Evolutionary conservation across 768 basidiomycete species (phyloP).

Genomic region (Lentinus tigrinus): DNA sequence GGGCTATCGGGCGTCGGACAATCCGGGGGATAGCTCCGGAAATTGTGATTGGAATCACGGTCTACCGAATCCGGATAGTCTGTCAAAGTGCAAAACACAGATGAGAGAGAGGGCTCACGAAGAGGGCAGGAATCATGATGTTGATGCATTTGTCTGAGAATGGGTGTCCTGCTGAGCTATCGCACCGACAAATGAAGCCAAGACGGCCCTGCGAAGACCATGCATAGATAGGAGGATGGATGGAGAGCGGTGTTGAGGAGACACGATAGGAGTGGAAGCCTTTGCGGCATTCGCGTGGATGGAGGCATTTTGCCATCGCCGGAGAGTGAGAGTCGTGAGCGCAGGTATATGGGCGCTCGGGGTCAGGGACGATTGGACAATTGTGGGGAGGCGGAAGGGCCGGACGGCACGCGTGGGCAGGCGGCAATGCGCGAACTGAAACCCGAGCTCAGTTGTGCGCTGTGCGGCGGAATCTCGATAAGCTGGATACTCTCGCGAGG

Average conservation of each 20-base stretch:
- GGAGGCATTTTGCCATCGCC: not conserved
- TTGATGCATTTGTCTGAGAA: not conserved
- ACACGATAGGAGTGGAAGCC: no score
- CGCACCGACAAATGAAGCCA: no score
- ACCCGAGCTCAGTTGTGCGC: constrained; percentile 8
- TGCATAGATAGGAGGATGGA: no score
- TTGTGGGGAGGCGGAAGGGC: constrained; percentile 5
- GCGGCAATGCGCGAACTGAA: constrained; percentile 10
- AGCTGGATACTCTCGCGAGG: constrained; percentile 8
- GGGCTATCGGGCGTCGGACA: not conserved
- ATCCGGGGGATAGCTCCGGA: not conserved
- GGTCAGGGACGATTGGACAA: constrained; percentile 10
- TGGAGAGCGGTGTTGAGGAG: no score
- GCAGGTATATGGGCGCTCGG: constrained; percentile 11
- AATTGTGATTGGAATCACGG: not conserved
- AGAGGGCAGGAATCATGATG: not conserved
- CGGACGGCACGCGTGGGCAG: not conserved
- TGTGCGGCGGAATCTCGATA: constrained; percentile 3
- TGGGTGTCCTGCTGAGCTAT: not conserved
- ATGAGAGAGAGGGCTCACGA: not conserved
- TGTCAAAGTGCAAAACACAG: not conserved
- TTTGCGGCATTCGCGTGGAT: no score
- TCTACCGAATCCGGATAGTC: not conserved
- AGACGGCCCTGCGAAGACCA: no score
- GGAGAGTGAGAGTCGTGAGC: not conserved